These are phyloP conservation scores for Eucalyptus curtisii DNA, from an alignment of 345 rosid genomes.

Conservation along the genomic window DNA sequence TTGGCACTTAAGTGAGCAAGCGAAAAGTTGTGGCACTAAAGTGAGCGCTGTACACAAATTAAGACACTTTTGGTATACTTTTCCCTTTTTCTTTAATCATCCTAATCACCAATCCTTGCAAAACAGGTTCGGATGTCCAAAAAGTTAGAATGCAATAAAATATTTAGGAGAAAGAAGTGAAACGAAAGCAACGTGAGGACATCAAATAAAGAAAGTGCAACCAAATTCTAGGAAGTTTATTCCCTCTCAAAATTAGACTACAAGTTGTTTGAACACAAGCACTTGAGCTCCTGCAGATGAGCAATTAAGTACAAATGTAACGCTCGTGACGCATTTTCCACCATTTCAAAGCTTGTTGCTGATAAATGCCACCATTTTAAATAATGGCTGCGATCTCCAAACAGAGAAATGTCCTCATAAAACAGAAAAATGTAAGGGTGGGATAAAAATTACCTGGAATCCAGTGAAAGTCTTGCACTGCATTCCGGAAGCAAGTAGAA, in stretches of 20 bases:
- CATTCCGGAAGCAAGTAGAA: conserved; percentile 98
- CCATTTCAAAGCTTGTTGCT: neutral
- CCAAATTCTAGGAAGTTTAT: neutral
- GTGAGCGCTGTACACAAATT: no score
- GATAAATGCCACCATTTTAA: neutral
- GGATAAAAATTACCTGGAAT: conserved; percentile 52
- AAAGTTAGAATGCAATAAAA: neutral
- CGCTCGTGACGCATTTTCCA: neutral
- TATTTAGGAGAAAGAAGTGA: neutral
- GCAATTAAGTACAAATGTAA: neutral
- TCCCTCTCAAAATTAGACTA: neutral
- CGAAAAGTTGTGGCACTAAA: no score
- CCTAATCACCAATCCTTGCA: neutral
- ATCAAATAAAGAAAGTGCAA: neutral
- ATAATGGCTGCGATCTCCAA: neutral
- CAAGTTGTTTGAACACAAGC: neutral
- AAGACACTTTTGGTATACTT: no score
- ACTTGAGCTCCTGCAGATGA: neutral
- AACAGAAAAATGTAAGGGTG: neutral
- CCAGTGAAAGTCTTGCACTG: conserved; percentile 85
- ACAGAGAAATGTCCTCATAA: neutral
- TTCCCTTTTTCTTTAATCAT: neutral
- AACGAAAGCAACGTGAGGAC: neutral
- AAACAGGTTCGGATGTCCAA: neutral
- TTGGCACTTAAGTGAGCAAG: no score